Evolutionary conservation across 805 yeast genomes (phyloP).

Genomic region (Metschnikowia continentalis): DNA sequence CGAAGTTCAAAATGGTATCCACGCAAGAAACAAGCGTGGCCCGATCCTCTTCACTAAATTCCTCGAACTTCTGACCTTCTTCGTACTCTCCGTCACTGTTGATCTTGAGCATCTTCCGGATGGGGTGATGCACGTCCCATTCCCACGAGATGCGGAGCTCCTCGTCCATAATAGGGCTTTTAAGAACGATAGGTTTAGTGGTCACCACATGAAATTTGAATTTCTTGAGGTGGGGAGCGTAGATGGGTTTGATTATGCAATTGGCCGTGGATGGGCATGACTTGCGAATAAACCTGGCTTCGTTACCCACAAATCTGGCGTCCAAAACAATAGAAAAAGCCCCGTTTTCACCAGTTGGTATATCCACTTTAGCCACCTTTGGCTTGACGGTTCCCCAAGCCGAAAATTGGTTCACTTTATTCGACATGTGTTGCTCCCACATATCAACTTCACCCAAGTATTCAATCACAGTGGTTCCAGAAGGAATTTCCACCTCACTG

Average conservation of each 20-base stretch:
- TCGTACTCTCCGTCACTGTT: slow-evolving; percentile 15
- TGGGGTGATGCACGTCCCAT: slow-evolving; percentile 82
- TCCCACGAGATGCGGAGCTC: slow-evolving; percentile 84
- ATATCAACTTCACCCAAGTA: slow-evolving; percentile 70
- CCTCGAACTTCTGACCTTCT: slow-evolving; percentile 48
- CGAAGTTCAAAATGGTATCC: slow-evolving; percentile 56
- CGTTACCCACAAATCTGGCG: slow-evolving; percentile 75
- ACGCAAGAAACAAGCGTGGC: slow-evolving; percentile 55
- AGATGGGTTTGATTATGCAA: slow-evolving; percentile 54
- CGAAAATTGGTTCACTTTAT: slow-evolving; percentile 72
- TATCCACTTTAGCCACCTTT: slow-evolving; percentile 34
- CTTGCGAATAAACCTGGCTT: slow-evolving; percentile 68
- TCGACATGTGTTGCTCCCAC: slow-evolving; percentile 57
- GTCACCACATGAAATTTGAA: slow-evolving; percentile 57
- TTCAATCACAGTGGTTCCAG: slow-evolving; percentile 53
- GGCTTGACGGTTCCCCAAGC: slow-evolving; percentile 64
- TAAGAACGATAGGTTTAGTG: slow-evolving; percentile 43
- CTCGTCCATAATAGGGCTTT: slow-evolving; percentile 32
- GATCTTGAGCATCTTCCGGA: slow-evolving; percentile 44
- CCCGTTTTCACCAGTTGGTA: slow-evolving; percentile 7
- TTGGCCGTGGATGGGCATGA: slow-evolving; percentile 65
- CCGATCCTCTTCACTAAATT: slow-evolving; percentile 49
- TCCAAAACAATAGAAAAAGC: slow-evolving; percentile 65
- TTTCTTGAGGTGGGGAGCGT: slow-evolving; percentile 34
- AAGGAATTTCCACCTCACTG: slow-evolving; percentile 27